phyloP scores from a whole-genome alignment of 495 filamentous ascomycete species.

The Mycothermus thermophilus region DNA sequence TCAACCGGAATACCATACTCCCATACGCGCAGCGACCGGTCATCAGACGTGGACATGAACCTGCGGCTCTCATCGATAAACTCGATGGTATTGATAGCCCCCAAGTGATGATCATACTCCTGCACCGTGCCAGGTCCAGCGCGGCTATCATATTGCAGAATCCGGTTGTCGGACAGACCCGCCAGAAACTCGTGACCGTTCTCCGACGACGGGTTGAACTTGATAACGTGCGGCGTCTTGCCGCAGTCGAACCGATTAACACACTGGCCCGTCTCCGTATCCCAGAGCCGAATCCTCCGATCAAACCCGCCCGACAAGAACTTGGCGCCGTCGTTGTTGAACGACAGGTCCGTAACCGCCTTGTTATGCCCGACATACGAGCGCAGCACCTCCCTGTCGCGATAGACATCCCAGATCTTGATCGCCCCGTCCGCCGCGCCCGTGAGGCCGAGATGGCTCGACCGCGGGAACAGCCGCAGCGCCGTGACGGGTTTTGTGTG shows the following conservation, averaged over 20 bases:
- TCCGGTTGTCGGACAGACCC: slow-evolving; percentile 96
- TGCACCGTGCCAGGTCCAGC: slow-evolving; percentile 67
- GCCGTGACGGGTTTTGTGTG: slow-evolving; percentile 73
- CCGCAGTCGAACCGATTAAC: slow-evolving; percentile 75
- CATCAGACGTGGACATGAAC: slow-evolving; percentile 95
- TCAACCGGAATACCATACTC: slow-evolving; percentile 90
- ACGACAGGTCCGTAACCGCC: slow-evolving; percentile 77
- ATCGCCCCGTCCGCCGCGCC: slow-evolving; percentile 75
- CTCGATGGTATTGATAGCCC: slow-evolving; percentile 93
- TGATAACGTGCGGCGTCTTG: slow-evolving; percentile 88
- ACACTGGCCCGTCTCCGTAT: slow-evolving; percentile 87
- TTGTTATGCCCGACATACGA: slow-evolving; percentile 86
- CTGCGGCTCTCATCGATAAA: slow-evolving; percentile 90
- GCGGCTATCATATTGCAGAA: slow-evolving; percentile 90
- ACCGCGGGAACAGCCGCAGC: slow-evolving; percentile 72
- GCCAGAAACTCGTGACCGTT: slow-evolving; percentile 80
- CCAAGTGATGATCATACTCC: slow-evolving; percentile 96
- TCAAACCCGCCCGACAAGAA: slow-evolving; percentile 93
- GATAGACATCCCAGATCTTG: slow-evolving; percentile 93
- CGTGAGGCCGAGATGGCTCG: slow-evolving; percentile 78
- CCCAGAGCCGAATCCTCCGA: slow-evolving; percentile 92
- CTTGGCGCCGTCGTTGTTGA: slow-evolving; percentile 64
- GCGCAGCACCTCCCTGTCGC: slow-evolving; percentile 71
- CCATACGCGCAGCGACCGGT: slow-evolving; percentile 91
- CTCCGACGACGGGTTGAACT: slow-evolving; percentile 73